These are phyloP conservation scores for Septoria petroselini DNA, from an alignment of 2,329 filamentous ascomycete genomes.

Conservation along the genomic window DNA sequence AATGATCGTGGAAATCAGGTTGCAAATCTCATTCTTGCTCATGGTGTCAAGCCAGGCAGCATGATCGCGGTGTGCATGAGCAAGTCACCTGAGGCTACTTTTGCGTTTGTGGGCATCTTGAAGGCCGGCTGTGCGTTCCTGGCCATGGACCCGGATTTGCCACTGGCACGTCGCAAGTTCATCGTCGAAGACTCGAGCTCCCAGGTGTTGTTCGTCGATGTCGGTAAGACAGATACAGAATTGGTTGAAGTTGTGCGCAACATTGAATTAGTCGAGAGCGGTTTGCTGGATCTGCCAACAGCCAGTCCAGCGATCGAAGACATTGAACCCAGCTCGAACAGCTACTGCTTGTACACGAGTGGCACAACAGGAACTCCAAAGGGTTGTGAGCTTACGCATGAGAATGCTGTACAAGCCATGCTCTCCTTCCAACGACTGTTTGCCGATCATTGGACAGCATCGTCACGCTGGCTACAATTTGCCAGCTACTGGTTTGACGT, in stretches of 20 bases:
- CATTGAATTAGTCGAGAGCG: constrained; percentile 21
- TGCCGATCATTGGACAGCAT: constrained; percentile 64
- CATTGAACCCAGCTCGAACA: constrained; percentile 55
- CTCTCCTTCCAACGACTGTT: constrained; percentile 81
- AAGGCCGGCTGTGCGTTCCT: constrained; percentile 81
- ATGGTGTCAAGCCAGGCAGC: constrained; percentile 53
- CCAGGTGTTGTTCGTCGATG: constrained; percentile 45
- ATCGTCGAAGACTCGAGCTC: constrained; percentile 72
- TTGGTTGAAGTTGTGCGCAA: constrained; percentile 13
- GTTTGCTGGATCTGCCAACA: constrained; percentile 24
- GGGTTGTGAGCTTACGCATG: constrained; percentile 82
- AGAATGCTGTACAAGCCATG: constrained; percentile 86
- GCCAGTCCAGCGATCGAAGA: constrained; percentile 38
- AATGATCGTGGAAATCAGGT: constrained; percentile 69
- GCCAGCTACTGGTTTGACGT: constrained; percentile 95
- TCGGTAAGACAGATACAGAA: constrained; percentile 15
- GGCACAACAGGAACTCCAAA: constrained; percentile 85
- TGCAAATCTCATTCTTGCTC: constrained; percentile 59
- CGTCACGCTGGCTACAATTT: constrained; percentile 85
- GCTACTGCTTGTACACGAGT: constrained; percentile 84
- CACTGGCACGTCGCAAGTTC: constrained; percentile 69
- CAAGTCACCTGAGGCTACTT: constrained; percentile 80
- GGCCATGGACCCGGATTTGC: constrained; percentile 73
- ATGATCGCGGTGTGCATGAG: constrained; percentile 77
- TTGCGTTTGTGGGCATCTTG: constrained; percentile 75